These are phyloP conservation scores for Cenchrus fungigraminus DNA, from an alignment of 176 grass and related monocot genomes.

Conservation along the genomic window DNA sequence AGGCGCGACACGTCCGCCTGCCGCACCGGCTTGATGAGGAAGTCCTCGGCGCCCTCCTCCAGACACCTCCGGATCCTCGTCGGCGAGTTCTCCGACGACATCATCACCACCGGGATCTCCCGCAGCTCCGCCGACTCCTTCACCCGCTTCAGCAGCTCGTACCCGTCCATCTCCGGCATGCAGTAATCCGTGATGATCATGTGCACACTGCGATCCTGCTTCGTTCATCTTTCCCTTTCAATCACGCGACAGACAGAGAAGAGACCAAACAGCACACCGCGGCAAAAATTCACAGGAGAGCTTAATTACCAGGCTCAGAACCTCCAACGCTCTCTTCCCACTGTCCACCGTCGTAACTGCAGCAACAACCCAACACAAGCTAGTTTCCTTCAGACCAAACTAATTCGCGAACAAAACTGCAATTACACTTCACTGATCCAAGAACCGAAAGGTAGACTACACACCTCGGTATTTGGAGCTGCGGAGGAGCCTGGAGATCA, in stretches of 20 bases:
- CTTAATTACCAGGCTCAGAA: constrained; percentile 43
- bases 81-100: constrained; percentile 65
- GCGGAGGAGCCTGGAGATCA: constrained; percentile 65
- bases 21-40: constrained; percentile 54
- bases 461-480: constrained; percentile 66
- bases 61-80: constrained; percentile 53
- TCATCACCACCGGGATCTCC: constrained; percentile 63
- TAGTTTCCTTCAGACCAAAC: not conserved
- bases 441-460: not conserved
- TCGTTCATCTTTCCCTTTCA: not conserved
- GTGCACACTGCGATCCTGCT: constrained; percentile 39
- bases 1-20: constrained; percentile 40
- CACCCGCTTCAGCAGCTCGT: constrained; percentile 56
- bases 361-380: not conserved
- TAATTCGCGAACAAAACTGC: not conserved
- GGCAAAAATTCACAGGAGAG: not conserved
- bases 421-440: not conserved
- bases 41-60: constrained; percentile 52
- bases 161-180: constrained; percentile 60
- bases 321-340: constrained; percentile 59
- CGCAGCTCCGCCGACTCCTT: constrained; percentile 57
- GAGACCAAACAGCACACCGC: not conserved
- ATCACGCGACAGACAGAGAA: not conserved
- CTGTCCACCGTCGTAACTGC: constrained; percentile 60
- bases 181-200: constrained; percentile 65